Percentiles rank a stretch among this genome's conserved stretches.
Evolutionary conservation across 768 basidiomycete genomes (phyloP).

Genomic region (Gautieria morchelliformis): DNA sequence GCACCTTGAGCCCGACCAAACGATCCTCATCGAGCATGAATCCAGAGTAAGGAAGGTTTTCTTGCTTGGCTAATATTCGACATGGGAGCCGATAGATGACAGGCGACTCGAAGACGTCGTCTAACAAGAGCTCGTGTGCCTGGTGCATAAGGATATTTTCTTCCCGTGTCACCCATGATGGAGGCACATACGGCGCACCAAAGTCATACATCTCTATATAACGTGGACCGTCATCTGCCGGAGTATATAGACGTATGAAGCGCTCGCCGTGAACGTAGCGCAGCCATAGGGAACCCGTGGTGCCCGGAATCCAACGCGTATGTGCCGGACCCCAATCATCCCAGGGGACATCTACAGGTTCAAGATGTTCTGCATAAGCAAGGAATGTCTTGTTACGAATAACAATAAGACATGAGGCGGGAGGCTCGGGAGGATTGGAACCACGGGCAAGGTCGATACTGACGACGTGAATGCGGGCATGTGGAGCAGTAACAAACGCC

Average conservation of each 20-base stretch:
- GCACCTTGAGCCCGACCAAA: conserved; percentile 5
- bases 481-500: conserved; percentile 2
- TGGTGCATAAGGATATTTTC: not conserved
- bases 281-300: conserved; percentile 3
- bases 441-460: not conserved
- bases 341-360: not conserved
- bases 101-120: not conserved
- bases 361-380: not conserved
- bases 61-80: not conserved
- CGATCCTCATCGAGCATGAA: conserved; percentile 8
- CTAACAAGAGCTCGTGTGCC: not conserved
- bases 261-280: conserved; percentile 7
- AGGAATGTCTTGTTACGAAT: conserved; percentile 5
- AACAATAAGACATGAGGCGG: conserved; percentile 1
- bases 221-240: not conserved
- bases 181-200: conserved; percentile 1
- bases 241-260: not conserved
- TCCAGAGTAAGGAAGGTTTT: not conserved
- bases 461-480: conserved; percentile 1
- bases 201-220: conserved; percentile 5
- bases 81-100: not conserved
- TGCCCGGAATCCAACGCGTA: not conserved
- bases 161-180: not conserved
- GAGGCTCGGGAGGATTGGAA: not conserved
- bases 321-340: not conserved